A percentile compares a stretch with the other conserved stretches of the same genome.
Evolutionary conservation across 2,329 filamentous ascomycete genomes (phyloP).

Genomic region (Ophiostoma tasmaniense): DNA sequence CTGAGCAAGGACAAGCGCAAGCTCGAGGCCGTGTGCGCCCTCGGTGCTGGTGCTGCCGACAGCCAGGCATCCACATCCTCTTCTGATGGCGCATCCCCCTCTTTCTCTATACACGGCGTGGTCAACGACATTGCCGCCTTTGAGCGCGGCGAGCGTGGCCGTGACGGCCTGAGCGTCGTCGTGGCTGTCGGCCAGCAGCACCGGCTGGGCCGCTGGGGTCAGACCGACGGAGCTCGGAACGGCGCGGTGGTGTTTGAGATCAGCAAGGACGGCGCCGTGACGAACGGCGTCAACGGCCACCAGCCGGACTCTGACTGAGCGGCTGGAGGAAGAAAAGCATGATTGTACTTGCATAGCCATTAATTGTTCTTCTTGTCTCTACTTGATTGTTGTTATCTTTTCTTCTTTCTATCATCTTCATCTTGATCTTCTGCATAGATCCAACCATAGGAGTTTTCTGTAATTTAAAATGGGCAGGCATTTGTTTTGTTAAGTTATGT

Average conservation of each 20-base stretch:
- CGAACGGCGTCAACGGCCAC: conserved; percentile 13
- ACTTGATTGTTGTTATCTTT: background rate
- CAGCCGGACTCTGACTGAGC: conserved; percentile 14
- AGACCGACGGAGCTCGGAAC: conserved; percentile 57
- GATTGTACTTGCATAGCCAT: conserved; percentile 14
- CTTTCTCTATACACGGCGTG: conserved; percentile 46
- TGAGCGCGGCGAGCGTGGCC: conserved; percentile 70
- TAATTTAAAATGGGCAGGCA: conserved; percentile 6
- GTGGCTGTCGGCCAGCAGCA: conserved; percentile 83
- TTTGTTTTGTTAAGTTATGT: background rate
- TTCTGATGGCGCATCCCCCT: conserved; percentile 16
- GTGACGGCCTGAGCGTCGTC: conserved; percentile 71
- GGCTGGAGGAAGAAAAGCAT: conserved; percentile 7
- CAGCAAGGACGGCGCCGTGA: background rate
- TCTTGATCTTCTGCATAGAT: background rate
- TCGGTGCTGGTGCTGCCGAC: conserved; percentile 33
- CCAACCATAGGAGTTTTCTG: conserved; percentile 1
- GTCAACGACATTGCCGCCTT: conserved; percentile 85
- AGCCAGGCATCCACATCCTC: conserved; percentile 2
- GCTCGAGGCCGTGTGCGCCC: conserved; percentile 62
- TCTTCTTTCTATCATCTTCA: background rate
- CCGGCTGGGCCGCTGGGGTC: conserved; percentile 74
- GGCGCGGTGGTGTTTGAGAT: conserved; percentile 85
- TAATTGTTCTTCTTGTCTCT: background rate
- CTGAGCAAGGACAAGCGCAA: conserved; percentile 74